Base-by-base conservation (phyloP, 352 stramenopile genomes). In the Phytophthora vignae region DNA sequence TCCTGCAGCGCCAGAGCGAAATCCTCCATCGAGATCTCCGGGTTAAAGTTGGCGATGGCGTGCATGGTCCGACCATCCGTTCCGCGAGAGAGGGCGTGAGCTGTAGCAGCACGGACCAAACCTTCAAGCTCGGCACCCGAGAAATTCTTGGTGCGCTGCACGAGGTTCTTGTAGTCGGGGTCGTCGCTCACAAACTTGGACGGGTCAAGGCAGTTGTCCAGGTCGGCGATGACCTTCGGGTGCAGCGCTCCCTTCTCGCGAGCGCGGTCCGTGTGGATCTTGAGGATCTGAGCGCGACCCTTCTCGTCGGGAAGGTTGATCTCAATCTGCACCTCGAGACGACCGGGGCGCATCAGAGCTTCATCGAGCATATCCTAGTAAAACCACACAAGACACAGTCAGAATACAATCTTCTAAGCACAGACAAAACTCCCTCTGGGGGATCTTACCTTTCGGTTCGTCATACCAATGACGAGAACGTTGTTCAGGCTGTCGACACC, bases 381-480 rank as follows among this genome's bases (percentile, higher is more conserved):
- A 64, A 46, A 53, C 4, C 3, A 70, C 19, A 67, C 22, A 25
- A 54, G 4, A 8, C 40, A 17, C 40, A 19, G 4, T 49, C 6
- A 49, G 40, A 49, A n/a, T 21, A 49, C 14, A 21, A 17, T 19
- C 14, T 21, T 15, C 12, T 48, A 48, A 5, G 2, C 40, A 19
- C 40, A 48, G 9, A 12, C 36, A 44, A 15, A 44, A 15, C 14
- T 44, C 2, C 36, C 3, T 14, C 14, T 46, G 4, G 2, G 15
- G 10, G 21, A n/a, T 52, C 53, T 64, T 33, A 93, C 97, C 83
- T 99, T 99, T 70, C 98, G 84, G 82, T 99, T 99, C 21, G 98
- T 99, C 98, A 99, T 99, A 52, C 98, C 98, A 74, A 99, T 99
- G 38, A 99, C 88, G 14, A 99, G 82, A 64, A 99, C 98, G 85